Percentiles rank a stretch among this genome's conserved stretches.
These are phyloP conservation scores for Fusarium anthophilum DNA, from an alignment of 2,329 filamentous ascomycete genomes.

Conservation along the genomic window DNA sequence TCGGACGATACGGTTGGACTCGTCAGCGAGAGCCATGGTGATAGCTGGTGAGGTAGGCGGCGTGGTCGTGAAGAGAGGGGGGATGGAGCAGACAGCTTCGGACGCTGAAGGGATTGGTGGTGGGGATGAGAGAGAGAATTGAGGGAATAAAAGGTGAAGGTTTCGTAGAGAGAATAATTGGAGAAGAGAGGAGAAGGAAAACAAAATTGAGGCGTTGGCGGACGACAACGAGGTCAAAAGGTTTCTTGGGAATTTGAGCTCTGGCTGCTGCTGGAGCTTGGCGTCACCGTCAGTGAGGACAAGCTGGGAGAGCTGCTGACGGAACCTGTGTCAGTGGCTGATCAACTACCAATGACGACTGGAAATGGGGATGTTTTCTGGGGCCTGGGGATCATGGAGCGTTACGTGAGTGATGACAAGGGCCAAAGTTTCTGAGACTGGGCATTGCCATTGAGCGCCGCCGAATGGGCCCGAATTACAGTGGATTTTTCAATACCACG, in stretches of 20 bases:
- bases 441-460: constrained; percentile 16
- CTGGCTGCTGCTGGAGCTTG: constrained; percentile 51
- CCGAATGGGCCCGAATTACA: constrained; percentile 27
- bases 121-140: constrained; percentile 35
- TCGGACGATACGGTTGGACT: constrained; percentile 81
- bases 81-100: constrained; percentile 64
- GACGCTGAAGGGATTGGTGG: constrained; percentile 46
- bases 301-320: constrained; percentile 61
- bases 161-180: constrained; percentile 28
- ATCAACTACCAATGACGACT: constrained; percentile 36
- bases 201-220: constrained; percentile 29
- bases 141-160: constrained; percentile 21
- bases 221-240: constrained; percentile 43
- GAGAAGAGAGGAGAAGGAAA: constrained; percentile 43
- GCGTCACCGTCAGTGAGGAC: constrained; percentile 56
- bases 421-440: constrained; percentile 4
- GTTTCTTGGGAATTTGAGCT: constrained; percentile 39
- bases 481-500: constrained; percentile 25
- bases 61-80: constrained; percentile 62
- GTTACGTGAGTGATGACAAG: constrained; percentile 23
- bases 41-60: constrained; percentile 64
- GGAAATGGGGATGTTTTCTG: constrained; percentile 13
- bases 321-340: constrained; percentile 45
- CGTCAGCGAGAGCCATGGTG: constrained; percentile 71
- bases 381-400: constrained; percentile 31